Percentiles rank a stretch among this genome's conserved stretches.
These are phyloP conservation scores for Phlegmacium glaucopus DNA, from an alignment of 768 basidiomycete genomes.

Conservation along the genomic window DNA sequence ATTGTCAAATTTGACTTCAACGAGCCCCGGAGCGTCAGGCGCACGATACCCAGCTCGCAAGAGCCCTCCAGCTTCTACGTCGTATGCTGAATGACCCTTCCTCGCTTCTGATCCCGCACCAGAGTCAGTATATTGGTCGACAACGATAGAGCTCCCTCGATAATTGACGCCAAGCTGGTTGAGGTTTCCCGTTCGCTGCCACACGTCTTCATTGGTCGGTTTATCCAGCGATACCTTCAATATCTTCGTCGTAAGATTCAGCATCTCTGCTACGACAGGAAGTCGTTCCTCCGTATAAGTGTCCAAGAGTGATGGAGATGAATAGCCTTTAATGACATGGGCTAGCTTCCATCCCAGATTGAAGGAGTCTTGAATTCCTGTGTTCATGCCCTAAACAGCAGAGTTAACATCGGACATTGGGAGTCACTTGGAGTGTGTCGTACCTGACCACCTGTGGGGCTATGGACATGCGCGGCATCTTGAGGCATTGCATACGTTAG, in stretches of 20 bases:
- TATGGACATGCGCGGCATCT: conserved; percentile 42
- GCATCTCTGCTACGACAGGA: conserved; percentile 36
- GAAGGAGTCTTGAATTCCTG: conserved; percentile 30
- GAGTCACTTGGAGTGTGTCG: not conserved
- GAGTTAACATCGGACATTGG: not conserved
- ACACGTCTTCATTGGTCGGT: conserved; percentile 13
- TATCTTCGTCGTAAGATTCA: conserved; percentile 23
- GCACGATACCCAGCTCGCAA: conserved; percentile 43
- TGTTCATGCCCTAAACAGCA: conserved; percentile 25
- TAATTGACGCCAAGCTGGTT: conserved; percentile 52
- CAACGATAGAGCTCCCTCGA: conserved; percentile 44
- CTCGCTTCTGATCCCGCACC: not conserved
- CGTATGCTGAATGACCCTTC: conserved; percentile 20
- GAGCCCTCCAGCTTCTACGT: conserved; percentile 19
- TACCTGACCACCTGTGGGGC: conserved; percentile 29
- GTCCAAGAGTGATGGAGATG: conserved; percentile 24
- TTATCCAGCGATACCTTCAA: conserved; percentile 11
- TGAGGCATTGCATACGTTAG: conserved; percentile 6
- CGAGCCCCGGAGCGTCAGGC: conserved; percentile 35
- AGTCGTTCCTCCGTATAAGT: conserved; percentile 31
- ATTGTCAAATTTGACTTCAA: not conserved
- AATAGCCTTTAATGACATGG: conserved; percentile 27
- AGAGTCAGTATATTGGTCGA: conserved; percentile 33
- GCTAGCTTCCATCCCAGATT: conserved; percentile 38
- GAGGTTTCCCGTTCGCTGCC: conserved; percentile 22